Percentiles rank a stretch among this genome's conserved stretches.
These are phyloP conservation scores for Sindora glabra DNA, from an alignment of 306 rosid genomes.

Conservation along the genomic window DNA sequence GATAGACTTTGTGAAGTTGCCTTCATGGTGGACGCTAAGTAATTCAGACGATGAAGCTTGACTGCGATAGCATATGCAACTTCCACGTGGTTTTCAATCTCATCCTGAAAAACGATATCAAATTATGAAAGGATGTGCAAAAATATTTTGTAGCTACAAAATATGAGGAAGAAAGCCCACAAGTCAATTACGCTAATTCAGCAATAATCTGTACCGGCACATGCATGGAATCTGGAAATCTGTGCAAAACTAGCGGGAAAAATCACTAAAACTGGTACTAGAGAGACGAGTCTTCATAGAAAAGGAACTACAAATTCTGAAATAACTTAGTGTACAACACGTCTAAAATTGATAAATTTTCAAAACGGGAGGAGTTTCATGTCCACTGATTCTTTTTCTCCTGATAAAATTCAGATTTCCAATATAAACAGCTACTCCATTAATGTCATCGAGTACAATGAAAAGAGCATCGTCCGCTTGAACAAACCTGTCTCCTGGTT, in stretches of 20 bases:
- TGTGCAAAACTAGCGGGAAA: neutral
- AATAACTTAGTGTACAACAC: neutral
- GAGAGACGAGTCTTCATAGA: neutral
- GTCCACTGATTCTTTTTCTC: too few relatives aligned
- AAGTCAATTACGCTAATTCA: neutral
- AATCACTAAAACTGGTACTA: neutral
- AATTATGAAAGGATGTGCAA: slow-evolving; percentile 4
- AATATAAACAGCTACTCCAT: too few relatives aligned
- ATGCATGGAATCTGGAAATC: neutral
- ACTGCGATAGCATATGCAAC: slow-evolving; percentile 75
- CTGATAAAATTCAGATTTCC: too few relatives aligned
- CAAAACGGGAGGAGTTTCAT: neutral
- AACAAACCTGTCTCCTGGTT: slow-evolving; percentile 71
- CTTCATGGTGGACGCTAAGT: slow-evolving; percentile 72
- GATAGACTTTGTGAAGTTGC: slow-evolving; percentile 74
- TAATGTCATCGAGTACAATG: too few relatives aligned
- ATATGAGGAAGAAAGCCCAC: neutral
- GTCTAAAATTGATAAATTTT: neutral
- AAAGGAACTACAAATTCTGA: slow-evolving; percentile 2
- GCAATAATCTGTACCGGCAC: neutral
- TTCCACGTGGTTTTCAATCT: slow-evolving; percentile 75
- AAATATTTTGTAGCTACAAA: neutral
- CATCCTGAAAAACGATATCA: slow-evolving; percentile 52
- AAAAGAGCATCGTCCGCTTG: too few relatives aligned
- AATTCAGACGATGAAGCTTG: slow-evolving; percentile 83